phyloP scores from a whole-genome alignment of 2,329 filamentous ascomycete species.

The Amylocarpus encephaloides region DNA sequence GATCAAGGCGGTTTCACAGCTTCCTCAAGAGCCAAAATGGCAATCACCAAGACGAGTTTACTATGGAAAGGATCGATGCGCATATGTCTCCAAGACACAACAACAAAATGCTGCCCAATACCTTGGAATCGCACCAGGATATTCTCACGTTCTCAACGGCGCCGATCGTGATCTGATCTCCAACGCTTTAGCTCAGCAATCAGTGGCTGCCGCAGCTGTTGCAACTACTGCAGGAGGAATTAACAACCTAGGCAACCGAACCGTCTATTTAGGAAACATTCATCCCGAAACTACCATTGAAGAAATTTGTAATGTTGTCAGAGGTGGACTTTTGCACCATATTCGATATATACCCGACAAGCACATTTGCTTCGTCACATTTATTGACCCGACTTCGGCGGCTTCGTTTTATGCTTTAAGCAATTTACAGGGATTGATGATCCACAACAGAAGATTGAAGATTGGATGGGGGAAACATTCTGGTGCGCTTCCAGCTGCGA shows the following conservation, averaged over 20 bases:
- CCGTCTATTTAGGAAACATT: slow-evolving; percentile 97
- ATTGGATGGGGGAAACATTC: slow-evolving; percentile 99
- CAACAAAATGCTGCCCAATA: slow-evolving; percentile 99
- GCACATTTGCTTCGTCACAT: slow-evolving; percentile 99
- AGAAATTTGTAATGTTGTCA: slow-evolving; percentile 98
- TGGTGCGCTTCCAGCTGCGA: slow-evolving; percentile 88
- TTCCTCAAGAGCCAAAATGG: slow-evolving; percentile 96
- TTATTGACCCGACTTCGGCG: slow-evolving; percentile 96
- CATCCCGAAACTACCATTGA: slow-evolving; percentile 98
- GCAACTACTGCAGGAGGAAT: slow-evolving; percentile 94
- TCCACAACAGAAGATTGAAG: slow-evolving; percentile 95
- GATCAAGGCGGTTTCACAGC: slow-evolving; percentile 94
- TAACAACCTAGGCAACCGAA: slow-evolving; percentile 94
- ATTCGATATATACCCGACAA: slow-evolving; percentile 99
- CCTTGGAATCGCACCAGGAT: slow-evolving; percentile 91
- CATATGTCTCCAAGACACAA: slow-evolving; percentile 98
- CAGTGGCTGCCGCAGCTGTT: slow-evolving; percentile 91
- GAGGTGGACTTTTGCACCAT: slow-evolving; percentile 91
- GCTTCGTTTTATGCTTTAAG: slow-evolving; percentile 97
- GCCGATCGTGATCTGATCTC: slow-evolving; percentile 96
- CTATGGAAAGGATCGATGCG: slow-evolving; percentile 97
- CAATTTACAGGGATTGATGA: slow-evolving; percentile 97
- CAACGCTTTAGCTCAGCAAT: slow-evolving; percentile 92
- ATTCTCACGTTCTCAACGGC: slow-evolving; percentile 92
- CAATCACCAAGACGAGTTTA: slow-evolving; percentile 91